Evolutionary conservation across 2,329 filamentous ascomycete genomes (phyloP).

Genomic region (Sarocladium kiliense): DNA sequence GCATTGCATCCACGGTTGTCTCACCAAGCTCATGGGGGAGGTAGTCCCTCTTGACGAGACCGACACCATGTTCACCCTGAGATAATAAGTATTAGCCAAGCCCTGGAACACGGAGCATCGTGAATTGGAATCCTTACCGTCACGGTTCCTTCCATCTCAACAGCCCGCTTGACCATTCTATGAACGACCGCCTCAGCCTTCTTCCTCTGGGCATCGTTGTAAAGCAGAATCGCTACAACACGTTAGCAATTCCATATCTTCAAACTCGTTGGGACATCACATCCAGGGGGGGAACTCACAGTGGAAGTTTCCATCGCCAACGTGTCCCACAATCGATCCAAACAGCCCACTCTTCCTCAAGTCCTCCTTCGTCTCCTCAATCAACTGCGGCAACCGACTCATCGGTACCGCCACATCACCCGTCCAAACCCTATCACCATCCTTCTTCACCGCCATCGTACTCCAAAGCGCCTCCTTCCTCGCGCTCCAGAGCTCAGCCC

Average conservation of each 20-base stretch:
- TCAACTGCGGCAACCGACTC: conserved; percentile 65
- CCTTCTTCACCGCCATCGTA: conserved; percentile 62
- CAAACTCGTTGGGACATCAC: no score
- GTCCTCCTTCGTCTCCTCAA: conserved; percentile 61
- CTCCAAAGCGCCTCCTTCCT: conserved; percentile 82
- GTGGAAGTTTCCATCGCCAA: conserved; percentile 78
- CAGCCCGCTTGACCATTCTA: conserved; percentile 78
- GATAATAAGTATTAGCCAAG: not conserved
- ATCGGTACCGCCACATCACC: conserved; percentile 84
- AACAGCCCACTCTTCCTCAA: conserved; percentile 37
- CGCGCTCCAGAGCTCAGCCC: conserved; percentile 74
- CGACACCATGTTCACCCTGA: conserved; percentile 76
- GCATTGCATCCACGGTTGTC: conserved; percentile 74
- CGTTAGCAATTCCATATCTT: no score
- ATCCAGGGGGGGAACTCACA: conserved; percentile 26
- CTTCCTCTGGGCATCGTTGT: conserved; percentile 60
- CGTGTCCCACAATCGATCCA: conserved; percentile 61
- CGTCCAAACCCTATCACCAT: conserved; percentile 73
- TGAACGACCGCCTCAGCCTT: conserved; percentile 69
- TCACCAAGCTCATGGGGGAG: conserved; percentile 71
- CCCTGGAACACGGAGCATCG: not conserved
- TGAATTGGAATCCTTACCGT: conserved; percentile 41
- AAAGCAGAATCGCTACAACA: conserved; percentile 45
- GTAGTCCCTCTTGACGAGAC: conserved; percentile 80
- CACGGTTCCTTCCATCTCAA: conserved; percentile 80